phyloP scores from a whole-genome alignment of 73 alveolate genomes.

The Uronychia setigera region DNA sequence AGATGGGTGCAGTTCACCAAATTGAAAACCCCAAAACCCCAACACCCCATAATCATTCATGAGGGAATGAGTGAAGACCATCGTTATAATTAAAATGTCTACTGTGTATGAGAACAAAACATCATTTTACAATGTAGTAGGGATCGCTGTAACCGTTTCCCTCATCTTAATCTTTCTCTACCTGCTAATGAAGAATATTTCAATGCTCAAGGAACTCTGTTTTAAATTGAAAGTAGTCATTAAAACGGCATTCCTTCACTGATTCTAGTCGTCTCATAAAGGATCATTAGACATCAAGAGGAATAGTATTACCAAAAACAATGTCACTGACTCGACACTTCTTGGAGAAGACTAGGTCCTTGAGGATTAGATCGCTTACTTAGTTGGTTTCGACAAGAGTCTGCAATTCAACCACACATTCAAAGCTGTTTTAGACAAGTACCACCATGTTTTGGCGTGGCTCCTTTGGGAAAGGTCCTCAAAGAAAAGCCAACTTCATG shows the following conservation, averaged over 20 bases:
- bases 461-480: background rate
- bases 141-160: background rate
- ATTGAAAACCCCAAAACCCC: too few species aligned
- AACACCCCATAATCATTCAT: too few species aligned
- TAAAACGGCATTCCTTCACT: background rate
- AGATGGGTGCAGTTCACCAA: too few species aligned
- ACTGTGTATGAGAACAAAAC: background rate
- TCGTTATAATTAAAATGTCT: too few species aligned
- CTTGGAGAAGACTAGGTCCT: too few species aligned
- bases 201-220: background rate
- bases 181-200: background rate
- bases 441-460: conserved; percentile 3
- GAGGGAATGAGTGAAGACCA: too few species aligned
- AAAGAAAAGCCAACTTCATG: background rate
- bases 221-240: background rate
- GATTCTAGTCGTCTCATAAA: too few species aligned
- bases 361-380: background rate
- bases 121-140: background rate
- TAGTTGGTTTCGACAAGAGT: background rate
- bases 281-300: too few species aligned
- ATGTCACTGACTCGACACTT: too few species aligned
- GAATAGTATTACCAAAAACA: too few species aligned
- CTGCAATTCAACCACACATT: background rate
- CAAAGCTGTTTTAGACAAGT: background rate
- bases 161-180: background rate